Evolutionary conservation across 1,284 basidiomycete genomes (phyloP).

Genomic region (Exobasidium rhododendri): DNA sequence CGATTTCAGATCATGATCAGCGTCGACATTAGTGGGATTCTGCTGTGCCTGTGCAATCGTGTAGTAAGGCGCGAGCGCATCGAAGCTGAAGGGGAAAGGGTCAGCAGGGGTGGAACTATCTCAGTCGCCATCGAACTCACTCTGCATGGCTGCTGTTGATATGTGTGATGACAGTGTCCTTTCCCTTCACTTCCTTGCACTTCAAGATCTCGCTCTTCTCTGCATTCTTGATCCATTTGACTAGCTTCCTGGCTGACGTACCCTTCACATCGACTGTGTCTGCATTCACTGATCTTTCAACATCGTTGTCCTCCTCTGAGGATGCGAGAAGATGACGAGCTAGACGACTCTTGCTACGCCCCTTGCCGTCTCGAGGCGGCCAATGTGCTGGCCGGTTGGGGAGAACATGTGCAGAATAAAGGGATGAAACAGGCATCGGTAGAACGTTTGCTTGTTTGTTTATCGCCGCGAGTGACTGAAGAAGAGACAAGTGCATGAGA

Average conservation of each 20-base stretch:
- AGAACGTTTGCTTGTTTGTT: background rate
- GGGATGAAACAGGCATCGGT: slow-evolving; percentile 5
- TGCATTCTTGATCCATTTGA: slow-evolving; percentile 15
- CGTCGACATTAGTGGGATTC: background rate
- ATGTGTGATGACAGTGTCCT: slow-evolving; percentile 5
- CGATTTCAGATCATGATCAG: slow-evolving; percentile 2
- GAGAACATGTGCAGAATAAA: slow-evolving; percentile 10
- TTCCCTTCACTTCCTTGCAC: slow-evolving; percentile 14
- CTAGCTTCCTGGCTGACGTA: slow-evolving; percentile 12
- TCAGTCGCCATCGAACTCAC: no score
- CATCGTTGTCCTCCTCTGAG: background rate
- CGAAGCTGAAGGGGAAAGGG: background rate
- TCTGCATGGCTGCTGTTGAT: slow-evolving; percentile 10
- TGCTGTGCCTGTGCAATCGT: slow-evolving; percentile 6
- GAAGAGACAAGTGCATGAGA: slow-evolving; percentile 9
- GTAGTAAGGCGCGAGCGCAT: background rate
- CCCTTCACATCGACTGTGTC: slow-evolving; percentile 7
- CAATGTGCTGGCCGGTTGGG: slow-evolving; percentile 12
- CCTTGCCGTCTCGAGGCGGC: slow-evolving; percentile 10
- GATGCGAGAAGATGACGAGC: background rate
- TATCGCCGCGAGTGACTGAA: background rate
- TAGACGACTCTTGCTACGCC: background rate
- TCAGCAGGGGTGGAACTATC: no score
- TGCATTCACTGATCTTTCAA: background rate
- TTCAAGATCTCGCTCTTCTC: slow-evolving; percentile 15